Conservation (phyloP, 2,329 filamentous ascomycete species). For the Fusarium floridanum region DNA sequence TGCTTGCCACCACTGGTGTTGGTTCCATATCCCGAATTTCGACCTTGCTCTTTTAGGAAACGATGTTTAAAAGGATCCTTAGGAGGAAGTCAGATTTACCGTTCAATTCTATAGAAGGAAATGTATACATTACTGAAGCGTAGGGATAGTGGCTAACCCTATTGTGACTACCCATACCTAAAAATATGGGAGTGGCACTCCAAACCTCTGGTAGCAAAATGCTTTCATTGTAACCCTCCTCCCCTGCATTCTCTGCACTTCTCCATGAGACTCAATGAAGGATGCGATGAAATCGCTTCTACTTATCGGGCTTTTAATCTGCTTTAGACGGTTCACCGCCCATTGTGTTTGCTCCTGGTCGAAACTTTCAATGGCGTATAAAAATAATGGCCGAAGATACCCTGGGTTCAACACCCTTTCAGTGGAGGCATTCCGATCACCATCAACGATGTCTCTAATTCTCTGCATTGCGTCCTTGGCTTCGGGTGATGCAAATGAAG, state of each 20-base stretch:
- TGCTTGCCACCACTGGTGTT: not conserved
- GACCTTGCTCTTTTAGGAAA: not conserved
- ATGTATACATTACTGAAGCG: not conserved
- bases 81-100: not conserved
- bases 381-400: not conserved
- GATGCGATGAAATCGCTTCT: slow-evolving; percentile 23
- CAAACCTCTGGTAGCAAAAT: slow-evolving; percentile 23
- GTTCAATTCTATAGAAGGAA: not conserved
- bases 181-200: slow-evolving; percentile 6
- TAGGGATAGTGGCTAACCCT: not conserved
- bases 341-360: not conserved
- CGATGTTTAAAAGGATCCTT: not conserved
- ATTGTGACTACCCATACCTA: not conserved
- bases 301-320: slow-evolving; percentile 10
- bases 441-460: not conserved
- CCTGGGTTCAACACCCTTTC: not conserved
- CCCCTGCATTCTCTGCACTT: slow-evolving; percentile 11
- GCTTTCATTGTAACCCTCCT: slow-evolving; percentile 24
- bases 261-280: slow-evolving; percentile 13
- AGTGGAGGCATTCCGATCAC: not conserved
- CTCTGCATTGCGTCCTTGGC: not conserved
- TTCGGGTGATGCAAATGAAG: not conserved
- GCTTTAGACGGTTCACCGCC: not conserved
- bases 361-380: not conserved
- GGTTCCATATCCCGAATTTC: not conserved